Evolutionary conservation across 345 rosid species (phyloP).

Genomic region (Gossypium raimondii): DNA sequence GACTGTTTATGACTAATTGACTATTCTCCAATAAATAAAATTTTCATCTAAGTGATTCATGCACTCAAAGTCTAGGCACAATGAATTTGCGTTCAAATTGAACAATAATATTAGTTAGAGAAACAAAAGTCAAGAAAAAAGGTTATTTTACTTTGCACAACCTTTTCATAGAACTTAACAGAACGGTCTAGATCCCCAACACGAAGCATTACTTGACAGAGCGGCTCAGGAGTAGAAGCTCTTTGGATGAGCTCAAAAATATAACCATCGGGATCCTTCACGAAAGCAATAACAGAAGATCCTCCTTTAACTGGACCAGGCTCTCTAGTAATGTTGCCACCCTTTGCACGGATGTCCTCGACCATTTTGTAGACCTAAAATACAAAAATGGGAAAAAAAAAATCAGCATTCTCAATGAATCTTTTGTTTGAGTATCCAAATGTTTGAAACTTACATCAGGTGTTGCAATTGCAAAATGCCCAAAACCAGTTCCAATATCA

Average conservation of each 20-base stretch:
- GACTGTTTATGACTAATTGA: too few relatives aligned
- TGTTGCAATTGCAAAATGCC: constrained; percentile 89
- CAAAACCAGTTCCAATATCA: constrained; percentile 93
- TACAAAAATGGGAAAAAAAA: background rate
- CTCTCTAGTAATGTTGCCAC: constrained; percentile 74
- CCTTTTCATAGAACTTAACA: constrained; percentile 92
- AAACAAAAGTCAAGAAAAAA: background rate
- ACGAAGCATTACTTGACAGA: constrained; percentile 96
- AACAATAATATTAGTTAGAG: background rate
- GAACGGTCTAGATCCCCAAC: constrained; percentile 82
- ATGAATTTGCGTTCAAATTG: background rate
- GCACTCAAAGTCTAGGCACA: too few relatives aligned
- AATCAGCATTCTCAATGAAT: background rate
- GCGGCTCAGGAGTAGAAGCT: constrained; percentile 84
- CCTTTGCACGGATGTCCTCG: constrained; percentile 66
- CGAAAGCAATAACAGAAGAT: constrained; percentile 60
- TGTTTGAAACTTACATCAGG: constrained; percentile 52
- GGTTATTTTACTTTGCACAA: constrained; percentile 13
- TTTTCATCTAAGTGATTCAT: too few relatives aligned
- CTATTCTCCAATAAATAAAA: too few relatives aligned
- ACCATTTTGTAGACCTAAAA: constrained; percentile 74
- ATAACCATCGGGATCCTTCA: constrained; percentile 98
- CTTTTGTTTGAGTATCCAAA: background rate
- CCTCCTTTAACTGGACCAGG: constrained; percentile 98
- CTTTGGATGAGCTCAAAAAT: constrained; percentile 81